A percentile compares a stretch with the other conserved stretches of the same genome.
phyloP scores from a whole-genome alignment of 108 stramenopile genomes.

The Skeletonema costatum region DNA sequence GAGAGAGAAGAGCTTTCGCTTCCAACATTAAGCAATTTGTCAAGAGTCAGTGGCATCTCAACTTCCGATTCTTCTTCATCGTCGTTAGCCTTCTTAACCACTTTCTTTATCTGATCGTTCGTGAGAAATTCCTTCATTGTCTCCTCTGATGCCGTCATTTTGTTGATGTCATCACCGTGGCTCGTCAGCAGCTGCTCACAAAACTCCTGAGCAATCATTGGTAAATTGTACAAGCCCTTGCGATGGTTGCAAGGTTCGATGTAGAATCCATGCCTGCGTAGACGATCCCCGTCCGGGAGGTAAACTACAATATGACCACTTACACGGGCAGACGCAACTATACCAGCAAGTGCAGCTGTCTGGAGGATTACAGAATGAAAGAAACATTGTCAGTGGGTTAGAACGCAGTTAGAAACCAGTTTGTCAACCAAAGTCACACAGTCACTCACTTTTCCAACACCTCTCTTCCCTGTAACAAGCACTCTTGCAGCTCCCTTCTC shows the following conservation, averaged over 20 bases:
- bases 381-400: neutral
- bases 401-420: neutral
- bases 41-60: conserved; percentile 36
- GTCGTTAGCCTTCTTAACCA: conserved; percentile 34
- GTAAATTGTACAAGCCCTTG: conserved; percentile 71
- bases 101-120: conserved; percentile 52
- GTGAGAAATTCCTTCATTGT: conserved; percentile 56
- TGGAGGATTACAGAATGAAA: neutral
- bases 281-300: conserved; percentile 74
- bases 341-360: conserved; percentile 69
- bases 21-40: conserved; percentile 61
- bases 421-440: neutral
- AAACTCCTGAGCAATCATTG: conserved; percentile 69
- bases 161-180: conserved; percentile 60
- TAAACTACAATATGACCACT: conserved; percentile 80
- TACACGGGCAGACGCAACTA: conserved; percentile 78
- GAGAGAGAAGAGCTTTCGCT: conserved; percentile 51
- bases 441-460: conserved; percentile 67
- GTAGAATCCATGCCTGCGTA: conserved; percentile 71
- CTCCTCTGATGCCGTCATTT: conserved; percentile 42
- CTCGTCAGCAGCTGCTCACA: conserved; percentile 53
- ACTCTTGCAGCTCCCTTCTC: conserved; percentile 50
- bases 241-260: conserved; percentile 58
- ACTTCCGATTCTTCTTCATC: conserved; percentile 10
- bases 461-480: conserved; percentile 64